Conservation (phyloP, 805 yeast genomes). For the Starmerella riodocensis region DNA sequence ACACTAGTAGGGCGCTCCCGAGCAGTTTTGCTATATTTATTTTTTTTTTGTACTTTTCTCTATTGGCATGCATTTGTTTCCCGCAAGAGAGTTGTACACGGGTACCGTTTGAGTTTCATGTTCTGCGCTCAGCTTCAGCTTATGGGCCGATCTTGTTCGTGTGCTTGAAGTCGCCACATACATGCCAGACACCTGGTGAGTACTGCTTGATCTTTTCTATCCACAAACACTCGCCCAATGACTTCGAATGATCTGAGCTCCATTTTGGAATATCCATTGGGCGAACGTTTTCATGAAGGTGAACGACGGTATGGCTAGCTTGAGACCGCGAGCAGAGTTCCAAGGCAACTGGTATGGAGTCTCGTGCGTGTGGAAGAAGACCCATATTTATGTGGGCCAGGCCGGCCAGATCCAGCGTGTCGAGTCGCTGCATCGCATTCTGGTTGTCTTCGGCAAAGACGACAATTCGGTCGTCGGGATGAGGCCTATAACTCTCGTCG, state of each 20-base stretch:
- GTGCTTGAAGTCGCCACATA: constrained; percentile 38
- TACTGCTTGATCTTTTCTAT: constrained; percentile 64
- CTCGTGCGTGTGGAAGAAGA: constrained; percentile 55
- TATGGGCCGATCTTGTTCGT: no score
- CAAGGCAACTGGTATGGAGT: constrained; percentile 43
- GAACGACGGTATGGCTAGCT: constrained; percentile 27
- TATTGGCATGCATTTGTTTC: no score
- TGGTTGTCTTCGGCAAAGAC: constrained; percentile 57
- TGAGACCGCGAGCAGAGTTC: no score
- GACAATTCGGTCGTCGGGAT: constrained; percentile 28
- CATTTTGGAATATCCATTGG: constrained; percentile 31
- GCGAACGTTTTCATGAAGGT: constrained; percentile 66
- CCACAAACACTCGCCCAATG: constrained; percentile 27
- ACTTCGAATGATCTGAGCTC: constrained; percentile 16
- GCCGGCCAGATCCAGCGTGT: constrained; percentile 17
- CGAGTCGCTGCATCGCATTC: constrained; percentile 33
- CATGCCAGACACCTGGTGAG: constrained; percentile 79
- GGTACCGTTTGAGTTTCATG: no score
- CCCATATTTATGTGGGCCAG: constrained; percentile 64
- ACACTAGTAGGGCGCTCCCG: no score
- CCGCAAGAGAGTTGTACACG: no score
- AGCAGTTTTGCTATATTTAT: no score
- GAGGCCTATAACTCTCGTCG: constrained; percentile 27
- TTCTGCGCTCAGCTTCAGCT: no score
- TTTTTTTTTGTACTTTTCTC: background rate